These are phyloP conservation scores for Xylariaceae sp. DNA, from an alignment of 2,329 filamentous ascomycete species.

Conservation along the genomic window DNA sequence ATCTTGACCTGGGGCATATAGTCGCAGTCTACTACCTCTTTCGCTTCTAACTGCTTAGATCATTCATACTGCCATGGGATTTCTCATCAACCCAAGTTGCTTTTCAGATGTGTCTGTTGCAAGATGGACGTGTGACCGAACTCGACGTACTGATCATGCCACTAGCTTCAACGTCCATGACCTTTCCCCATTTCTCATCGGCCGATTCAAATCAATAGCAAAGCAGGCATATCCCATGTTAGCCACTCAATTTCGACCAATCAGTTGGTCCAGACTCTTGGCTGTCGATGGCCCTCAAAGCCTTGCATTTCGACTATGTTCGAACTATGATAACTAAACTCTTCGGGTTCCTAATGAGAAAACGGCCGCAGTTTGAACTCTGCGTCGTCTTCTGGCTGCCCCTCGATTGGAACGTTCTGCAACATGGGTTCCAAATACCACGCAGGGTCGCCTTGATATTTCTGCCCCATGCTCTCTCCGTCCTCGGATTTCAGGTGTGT, in stretches of 20 bases:
- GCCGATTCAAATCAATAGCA: not conserved
- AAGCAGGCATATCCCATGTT: not conserved
- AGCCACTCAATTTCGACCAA: not conserved
- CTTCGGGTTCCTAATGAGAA: conserved; percentile 24
- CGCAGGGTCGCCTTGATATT: conserved; percentile 29
- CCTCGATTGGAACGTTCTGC: conserved; percentile 23
- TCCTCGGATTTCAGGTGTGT: conserved; percentile 34
- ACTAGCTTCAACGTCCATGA: no score
- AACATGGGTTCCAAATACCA: conserved; percentile 33
- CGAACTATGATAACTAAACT: not conserved
- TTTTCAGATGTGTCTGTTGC: no score
- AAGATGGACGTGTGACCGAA: no score
- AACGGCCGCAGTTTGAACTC: conserved; percentile 30
- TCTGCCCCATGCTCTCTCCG: conserved; percentile 4
- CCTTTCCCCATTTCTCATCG: not conserved
- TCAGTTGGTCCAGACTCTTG: not conserved
- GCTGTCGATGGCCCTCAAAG: not conserved
- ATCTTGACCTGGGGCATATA: no score
- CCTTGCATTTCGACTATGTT: not conserved
- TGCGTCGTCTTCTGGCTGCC: conserved; percentile 28
- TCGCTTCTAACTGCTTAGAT: no score
- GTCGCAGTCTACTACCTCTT: no score
- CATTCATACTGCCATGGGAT: no score
- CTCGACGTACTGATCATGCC: no score
- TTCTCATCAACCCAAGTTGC: no score